Percentiles rank a stretch among this genome's conserved stretches.
Evolutionary conservation across 306 rosid species (phyloP).

Genomic region (Gastrolobium villosum): DNA sequence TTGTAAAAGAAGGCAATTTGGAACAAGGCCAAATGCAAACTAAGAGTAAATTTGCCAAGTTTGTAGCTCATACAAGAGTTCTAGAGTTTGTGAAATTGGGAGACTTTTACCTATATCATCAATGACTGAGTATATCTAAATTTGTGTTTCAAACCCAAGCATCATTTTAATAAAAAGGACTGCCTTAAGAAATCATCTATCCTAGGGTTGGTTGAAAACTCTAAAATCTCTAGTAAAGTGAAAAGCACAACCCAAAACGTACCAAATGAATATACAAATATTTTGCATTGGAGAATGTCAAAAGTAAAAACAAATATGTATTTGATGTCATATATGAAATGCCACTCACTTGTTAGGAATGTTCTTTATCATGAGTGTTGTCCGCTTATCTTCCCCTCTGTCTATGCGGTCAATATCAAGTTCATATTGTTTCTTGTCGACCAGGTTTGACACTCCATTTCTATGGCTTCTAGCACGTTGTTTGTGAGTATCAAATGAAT

Average conservation of each 20-base stretch:
- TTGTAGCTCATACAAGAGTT: constrained; percentile 22
- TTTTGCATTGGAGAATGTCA: constrained; percentile 11
- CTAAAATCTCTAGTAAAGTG: constrained; percentile 1
- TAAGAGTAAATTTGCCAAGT: background rate
- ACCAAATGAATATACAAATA: constrained; percentile 20
- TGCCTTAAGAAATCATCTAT: constrained; percentile 4
- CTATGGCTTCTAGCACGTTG: constrained; percentile 68
- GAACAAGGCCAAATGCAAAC: background rate
- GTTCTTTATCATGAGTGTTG: constrained; percentile 84
- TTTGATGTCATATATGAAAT: background rate
- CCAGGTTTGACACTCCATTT: constrained; percentile 59
- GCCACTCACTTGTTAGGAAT: constrained; percentile 79
- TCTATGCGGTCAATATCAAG: constrained; percentile 68
- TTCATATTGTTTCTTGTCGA: constrained; percentile 70
- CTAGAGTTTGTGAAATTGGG: background rate
- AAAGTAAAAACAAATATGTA: constrained; percentile 8
- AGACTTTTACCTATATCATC: background rate
- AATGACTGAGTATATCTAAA: background rate
- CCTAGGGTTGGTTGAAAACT: constrained; percentile 6
- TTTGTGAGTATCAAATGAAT: constrained; percentile 61
- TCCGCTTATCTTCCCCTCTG: constrained; percentile 67
- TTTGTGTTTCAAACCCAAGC: background rate
- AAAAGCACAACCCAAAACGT: constrained; percentile 33
- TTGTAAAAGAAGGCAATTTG: background rate
- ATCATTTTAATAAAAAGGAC: background rate